A percentile compares a stretch with the other conserved stretches of the same genome.
phyloP scores from a whole-genome alignment of 441 rosid species.

The Euphorbia corollata region DNA sequence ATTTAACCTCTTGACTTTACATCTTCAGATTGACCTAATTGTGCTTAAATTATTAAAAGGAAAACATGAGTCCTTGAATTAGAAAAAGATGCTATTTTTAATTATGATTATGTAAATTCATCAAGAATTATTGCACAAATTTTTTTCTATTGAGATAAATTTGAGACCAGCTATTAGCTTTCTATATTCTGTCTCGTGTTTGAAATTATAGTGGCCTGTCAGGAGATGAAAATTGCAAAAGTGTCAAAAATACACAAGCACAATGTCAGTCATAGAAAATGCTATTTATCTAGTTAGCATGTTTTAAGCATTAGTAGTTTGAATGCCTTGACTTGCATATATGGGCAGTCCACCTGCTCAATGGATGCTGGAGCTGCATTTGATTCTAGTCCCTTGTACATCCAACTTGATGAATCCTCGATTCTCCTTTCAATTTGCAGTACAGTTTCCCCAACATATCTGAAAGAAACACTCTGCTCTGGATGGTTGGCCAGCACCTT shows the following conservation, averaged over 20 bases:
- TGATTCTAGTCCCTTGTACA: neutral
- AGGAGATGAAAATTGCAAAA: neutral
- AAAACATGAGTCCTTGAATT: too few relatives aligned
- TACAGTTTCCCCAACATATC: conserved; percentile 55
- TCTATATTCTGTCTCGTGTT: neutral
- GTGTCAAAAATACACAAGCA: neutral
- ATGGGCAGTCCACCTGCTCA: conserved; percentile 2
- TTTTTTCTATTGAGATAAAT: neutral
- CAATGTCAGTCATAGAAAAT: neutral
- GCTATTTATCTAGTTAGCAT: neutral
- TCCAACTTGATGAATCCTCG: neutral
- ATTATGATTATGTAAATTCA: neutral
- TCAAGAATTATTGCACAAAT: neutral
- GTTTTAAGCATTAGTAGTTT: neutral
- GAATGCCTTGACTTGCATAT: neutral
- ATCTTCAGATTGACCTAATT: neutral
- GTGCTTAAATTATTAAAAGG: neutral
- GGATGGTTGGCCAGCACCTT: conserved; percentile 53
- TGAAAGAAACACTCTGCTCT: conserved; percentile 50
- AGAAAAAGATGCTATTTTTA: neutral
- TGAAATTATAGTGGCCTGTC: neutral
- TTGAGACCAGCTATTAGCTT: neutral
- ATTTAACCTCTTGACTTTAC: neutral
- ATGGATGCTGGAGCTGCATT: neutral
- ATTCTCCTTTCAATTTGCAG: conserved; percentile 28